Percentiles rank a stretch among this genome's conserved stretches.
phyloP scores from a whole-genome alignment of 345 rosid genomes.

The Capsella bursapastoris region DNA sequence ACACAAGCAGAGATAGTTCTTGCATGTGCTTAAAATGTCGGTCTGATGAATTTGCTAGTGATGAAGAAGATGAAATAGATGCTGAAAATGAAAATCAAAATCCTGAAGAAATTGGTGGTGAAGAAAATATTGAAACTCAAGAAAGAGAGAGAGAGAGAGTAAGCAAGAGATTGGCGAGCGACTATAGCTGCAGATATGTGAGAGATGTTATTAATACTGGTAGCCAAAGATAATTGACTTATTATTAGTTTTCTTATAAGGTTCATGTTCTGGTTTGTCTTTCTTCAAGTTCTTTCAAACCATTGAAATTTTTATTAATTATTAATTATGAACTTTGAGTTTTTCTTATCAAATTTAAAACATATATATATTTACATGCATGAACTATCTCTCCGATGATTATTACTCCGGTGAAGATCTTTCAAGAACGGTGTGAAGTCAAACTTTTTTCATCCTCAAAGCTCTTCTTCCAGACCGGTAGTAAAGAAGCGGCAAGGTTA shows the following conservation, averaged over 20 bases:
- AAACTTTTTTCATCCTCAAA: slow-evolving; percentile 45
- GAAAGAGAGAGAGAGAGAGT: neutral
- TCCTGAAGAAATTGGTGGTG: neutral
- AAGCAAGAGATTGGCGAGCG: neutral
- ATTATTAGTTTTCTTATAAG: too few species aligned
- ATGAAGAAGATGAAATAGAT: neutral
- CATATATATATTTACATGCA: too few species aligned
- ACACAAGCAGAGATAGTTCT: too few species aligned
- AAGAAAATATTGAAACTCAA: neutral
- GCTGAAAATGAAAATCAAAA: neutral
- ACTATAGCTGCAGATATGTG: neutral
- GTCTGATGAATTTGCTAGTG: neutral
- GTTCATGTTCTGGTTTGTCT: too few species aligned
- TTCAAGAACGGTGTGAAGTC: slow-evolving; percentile 64
- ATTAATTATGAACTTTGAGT: too few species aligned
- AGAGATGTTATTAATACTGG: neutral
- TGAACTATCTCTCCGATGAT: slow-evolving; percentile 6
- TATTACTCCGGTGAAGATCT: slow-evolving; percentile 18
- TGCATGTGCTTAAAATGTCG: neutral
- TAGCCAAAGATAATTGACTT: neutral
- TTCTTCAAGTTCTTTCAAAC: too few species aligned
- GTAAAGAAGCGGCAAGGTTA: slow-evolving; percentile 41
- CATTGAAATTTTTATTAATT: too few species aligned
- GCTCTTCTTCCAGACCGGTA: slow-evolving; percentile 49
- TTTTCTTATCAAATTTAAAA: too few species aligned